These are phyloP conservation scores for Guillardia theta DNA, from an alignment of 78 protist species.

Conservation along the genomic window DNA sequence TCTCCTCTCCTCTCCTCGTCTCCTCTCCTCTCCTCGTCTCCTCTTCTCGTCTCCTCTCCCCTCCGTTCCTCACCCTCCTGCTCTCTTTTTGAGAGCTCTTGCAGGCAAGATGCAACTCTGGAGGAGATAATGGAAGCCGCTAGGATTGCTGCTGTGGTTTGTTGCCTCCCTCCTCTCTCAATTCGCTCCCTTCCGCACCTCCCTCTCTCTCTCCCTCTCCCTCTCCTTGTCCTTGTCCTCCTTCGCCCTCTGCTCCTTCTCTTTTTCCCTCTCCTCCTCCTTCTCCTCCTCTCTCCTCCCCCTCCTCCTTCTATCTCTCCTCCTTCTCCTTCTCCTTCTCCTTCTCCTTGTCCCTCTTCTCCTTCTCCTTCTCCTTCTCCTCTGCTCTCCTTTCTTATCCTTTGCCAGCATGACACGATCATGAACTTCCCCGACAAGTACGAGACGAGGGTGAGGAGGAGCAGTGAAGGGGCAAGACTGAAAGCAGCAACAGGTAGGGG, in stretches of 20 bases:
- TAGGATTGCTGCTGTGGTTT: no score
- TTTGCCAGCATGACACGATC: not conserved
- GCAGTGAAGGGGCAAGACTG: no score
- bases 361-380: not conserved
- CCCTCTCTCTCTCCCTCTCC: not conserved
- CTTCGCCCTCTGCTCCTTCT: not conserved
- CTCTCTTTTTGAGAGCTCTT: no score
- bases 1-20: not conserved
- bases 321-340: not conserved
- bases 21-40: not conserved
- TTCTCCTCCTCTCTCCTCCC: not conserved
- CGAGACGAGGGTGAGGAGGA: no score
- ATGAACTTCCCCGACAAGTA: slow-evolving; percentile 23
- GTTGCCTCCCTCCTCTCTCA: no score
- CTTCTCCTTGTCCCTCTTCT: not conserved
- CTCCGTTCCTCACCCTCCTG: no score
- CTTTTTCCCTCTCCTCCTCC: not conserved
- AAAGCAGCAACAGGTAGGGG: no score
- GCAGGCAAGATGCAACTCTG: no score
- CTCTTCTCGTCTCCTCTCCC: not conserved
- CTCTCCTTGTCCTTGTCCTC: not conserved
- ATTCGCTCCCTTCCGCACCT: not conserved
- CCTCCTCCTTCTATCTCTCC: not conserved
- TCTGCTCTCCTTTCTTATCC: not conserved
- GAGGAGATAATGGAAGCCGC: no score